These are phyloP conservation scores for Ochromonas danica DNA, from an alignment of 108 stramenopile species.

Conservation along the genomic window DNA sequence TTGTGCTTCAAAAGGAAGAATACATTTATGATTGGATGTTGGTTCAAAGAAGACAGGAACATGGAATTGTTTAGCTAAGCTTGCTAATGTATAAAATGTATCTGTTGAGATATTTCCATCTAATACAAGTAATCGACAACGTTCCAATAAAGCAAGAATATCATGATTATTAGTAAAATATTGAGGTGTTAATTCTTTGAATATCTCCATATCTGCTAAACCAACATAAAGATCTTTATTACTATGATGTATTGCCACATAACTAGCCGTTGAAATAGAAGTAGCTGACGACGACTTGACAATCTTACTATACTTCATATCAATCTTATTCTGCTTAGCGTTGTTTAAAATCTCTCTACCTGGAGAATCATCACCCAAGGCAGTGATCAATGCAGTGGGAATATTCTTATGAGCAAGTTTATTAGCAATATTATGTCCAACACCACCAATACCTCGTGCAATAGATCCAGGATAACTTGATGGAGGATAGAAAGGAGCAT, in stretches of 20 bases:
- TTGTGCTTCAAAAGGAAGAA: neutral
- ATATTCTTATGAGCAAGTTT: conserved; percentile 54
- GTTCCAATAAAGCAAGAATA: conserved; percentile 37
- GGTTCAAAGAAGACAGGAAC: conserved; percentile 27
- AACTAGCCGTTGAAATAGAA: conserved; percentile 79
- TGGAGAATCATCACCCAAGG: conserved; percentile 66
- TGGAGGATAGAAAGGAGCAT: conserved; percentile 33
- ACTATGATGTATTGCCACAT: conserved; percentile 67
- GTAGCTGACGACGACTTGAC: too few species aligned
- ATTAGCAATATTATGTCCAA: conserved; percentile 58
- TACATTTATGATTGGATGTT: conserved; percentile 18
- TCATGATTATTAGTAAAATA: too few species aligned
- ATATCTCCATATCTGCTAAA: conserved; percentile 75
- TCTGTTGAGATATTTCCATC: conserved; percentile 68
- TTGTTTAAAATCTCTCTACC: conserved; percentile 61
- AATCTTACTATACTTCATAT: neutral
- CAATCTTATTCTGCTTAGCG: too few species aligned
- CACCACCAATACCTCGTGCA: conserved; percentile 47
- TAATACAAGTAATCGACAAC: conserved; percentile 59
- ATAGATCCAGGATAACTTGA: conserved; percentile 52
- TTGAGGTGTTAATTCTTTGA: conserved; percentile 57
- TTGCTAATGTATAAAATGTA: conserved; percentile 18
- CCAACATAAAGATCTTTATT: conserved; percentile 69
- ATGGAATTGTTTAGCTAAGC: neutral
- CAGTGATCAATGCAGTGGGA: conserved; percentile 60